Percentiles rank a stretch among this genome's conserved stretches.
Evolutionary conservation across 345 rosid species (phyloP).

Genomic region (Aquilaria yunnanensis): DNA sequence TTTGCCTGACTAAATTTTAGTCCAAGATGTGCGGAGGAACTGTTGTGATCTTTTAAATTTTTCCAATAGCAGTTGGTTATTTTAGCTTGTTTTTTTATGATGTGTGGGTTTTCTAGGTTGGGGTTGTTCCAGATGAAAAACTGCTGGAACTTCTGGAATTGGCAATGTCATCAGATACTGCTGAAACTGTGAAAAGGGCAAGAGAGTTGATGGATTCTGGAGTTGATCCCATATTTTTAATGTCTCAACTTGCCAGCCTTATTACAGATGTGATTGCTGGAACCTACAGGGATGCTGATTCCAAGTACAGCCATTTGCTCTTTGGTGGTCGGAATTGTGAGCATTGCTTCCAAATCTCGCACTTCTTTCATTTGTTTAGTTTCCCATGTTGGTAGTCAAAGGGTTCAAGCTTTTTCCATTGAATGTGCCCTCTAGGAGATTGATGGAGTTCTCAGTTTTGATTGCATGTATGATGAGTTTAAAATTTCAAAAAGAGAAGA

Average conservation of each 20-base stretch:
- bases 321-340: slow-evolving; percentile 67
- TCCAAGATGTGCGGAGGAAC: no score
- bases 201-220: slow-evolving; percentile 94
- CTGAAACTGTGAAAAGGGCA: slow-evolving; percentile 90
- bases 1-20: no score
- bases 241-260: slow-evolving; percentile 97
- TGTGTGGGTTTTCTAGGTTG: slow-evolving; percentile 47
- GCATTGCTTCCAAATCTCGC: slow-evolving; percentile 19
- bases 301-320: slow-evolving; percentile 41
- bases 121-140: slow-evolving; percentile 93
- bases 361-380: slow-evolving; percentile 1
- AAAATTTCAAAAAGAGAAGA: no score
- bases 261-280: slow-evolving; percentile 98
- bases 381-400: neutral
- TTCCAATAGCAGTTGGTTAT: neutral
- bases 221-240: slow-evolving; percentile 84
- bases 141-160: slow-evolving; percentile 86
- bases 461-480: no score
- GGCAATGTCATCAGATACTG: slow-evolving; percentile 94
- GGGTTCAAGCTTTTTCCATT: neutral
- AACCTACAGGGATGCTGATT: slow-evolving; percentile 47
- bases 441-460: no score
- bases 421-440: no score
- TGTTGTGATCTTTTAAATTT: neutral
- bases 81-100: slow-evolving; percentile 6